Percentiles rank a stretch among this genome's conserved stretches.
Conservation (phyloP, 2,329 filamentous ascomycete genomes). For the Cercospora zeina region DNA sequence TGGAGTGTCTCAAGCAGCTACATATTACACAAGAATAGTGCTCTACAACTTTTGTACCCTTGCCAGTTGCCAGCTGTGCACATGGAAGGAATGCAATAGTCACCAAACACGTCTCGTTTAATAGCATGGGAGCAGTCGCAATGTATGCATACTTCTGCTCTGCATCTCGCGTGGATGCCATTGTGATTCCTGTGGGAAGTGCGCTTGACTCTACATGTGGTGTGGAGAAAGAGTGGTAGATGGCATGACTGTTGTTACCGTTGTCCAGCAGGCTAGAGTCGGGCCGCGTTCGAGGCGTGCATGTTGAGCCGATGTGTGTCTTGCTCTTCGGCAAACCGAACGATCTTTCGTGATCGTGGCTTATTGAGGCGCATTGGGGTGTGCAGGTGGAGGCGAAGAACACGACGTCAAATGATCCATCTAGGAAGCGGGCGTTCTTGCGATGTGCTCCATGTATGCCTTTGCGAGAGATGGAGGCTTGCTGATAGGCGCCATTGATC, state of each 20-base stretch:
- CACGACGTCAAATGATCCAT: background rate
- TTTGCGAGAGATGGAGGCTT: background rate
- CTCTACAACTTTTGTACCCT: no score
- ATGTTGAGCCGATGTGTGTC: background rate
- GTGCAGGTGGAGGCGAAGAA: background rate
- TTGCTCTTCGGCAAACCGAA: background rate
- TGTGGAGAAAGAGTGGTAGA: background rate
- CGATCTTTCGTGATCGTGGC: background rate
- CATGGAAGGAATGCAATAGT: no score
- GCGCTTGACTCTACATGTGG: background rate
- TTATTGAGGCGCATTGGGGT: background rate
- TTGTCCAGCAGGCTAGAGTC: background rate
- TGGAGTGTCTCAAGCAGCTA: no score
- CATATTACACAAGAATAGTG: no score
- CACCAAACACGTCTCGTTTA: no score
- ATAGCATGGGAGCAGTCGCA: no score
- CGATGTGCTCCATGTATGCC: background rate
- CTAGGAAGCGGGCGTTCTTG: background rate
- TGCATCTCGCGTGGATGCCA: background rate
- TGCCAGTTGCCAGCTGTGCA: no score
- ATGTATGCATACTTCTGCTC: background rate
- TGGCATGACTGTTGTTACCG: background rate
- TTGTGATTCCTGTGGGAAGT: no score
- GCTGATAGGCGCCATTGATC: background rate
- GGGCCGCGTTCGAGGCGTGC: background rate